Evolutionary conservation across 208 protist genomes (phyloP).

Genomic region (Trichomonas vaginalis): DNA sequence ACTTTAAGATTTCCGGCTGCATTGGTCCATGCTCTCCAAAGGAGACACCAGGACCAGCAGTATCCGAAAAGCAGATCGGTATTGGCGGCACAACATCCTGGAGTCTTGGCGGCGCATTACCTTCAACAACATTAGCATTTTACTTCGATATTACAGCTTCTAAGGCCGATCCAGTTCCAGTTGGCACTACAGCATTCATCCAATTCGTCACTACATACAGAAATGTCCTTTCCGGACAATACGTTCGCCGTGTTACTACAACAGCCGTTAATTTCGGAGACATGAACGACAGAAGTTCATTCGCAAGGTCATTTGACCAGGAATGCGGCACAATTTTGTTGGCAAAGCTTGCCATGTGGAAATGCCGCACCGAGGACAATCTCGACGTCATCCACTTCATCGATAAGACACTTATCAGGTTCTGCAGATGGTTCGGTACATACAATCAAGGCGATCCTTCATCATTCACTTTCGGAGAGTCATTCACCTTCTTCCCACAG

Average conservation of each 20-base stretch:
- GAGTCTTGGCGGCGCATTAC: constrained; percentile 73
- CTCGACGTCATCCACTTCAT: constrained; percentile 93
- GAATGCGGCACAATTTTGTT: constrained; percentile 84
- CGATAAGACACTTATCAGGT: constrained; percentile 86
- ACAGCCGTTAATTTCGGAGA: constrained; percentile 9
- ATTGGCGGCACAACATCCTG: constrained; percentile 84
- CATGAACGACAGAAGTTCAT: neutral
- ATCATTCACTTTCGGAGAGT: constrained; percentile 58
- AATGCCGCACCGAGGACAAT: constrained; percentile 73
- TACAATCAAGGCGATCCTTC: constrained; percentile 55
- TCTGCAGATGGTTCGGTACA: constrained; percentile 72
- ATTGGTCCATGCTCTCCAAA: neutral
- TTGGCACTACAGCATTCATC: constrained; percentile 47
- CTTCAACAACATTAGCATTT: constrained; percentile 69
- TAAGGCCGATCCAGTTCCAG: constrained; percentile 31
- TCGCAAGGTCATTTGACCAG: constrained; percentile 75
- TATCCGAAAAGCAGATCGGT: constrained; percentile 60
- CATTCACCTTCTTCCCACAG: constrained; percentile 86
- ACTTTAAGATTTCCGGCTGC: neutral
- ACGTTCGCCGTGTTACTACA: constrained; percentile 48
- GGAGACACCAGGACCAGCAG: neutral
- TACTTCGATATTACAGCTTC: constrained; percentile 80
- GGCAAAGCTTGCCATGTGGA: constrained; percentile 77
- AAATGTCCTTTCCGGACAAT: constrained; percentile 38
- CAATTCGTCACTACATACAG: constrained; percentile 75